Percentiles rank a stretch among this genome's conserved stretches.
Evolutionary conservation across 371 early-diverging fungal genomes (phyloP).

Genomic region (Mucor indicus): DNA sequence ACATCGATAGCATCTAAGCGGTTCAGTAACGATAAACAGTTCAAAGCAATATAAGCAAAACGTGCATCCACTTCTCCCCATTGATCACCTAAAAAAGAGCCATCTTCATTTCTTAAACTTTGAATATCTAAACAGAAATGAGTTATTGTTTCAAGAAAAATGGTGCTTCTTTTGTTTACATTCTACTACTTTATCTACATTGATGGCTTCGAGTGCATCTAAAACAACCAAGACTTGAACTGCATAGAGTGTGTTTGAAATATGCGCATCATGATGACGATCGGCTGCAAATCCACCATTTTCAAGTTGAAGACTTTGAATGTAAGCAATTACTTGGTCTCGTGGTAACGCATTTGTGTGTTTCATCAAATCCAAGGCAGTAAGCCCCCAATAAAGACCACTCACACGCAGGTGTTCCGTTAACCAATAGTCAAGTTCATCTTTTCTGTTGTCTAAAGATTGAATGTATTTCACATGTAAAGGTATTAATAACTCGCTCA

Average conservation of each 20-base stretch:
- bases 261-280: constrained; percentile 86
- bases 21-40: constrained; percentile 72
- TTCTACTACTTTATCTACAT: constrained; percentile 62
- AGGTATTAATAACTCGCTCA: constrained; percentile 24
- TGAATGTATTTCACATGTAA: constrained; percentile 82
- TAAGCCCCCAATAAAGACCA: constrained; percentile 94
- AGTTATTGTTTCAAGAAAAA: no score
- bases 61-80: constrained; percentile 97
- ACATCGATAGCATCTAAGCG: constrained; percentile 71
- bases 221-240: constrained; percentile 88
- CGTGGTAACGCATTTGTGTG: constrained; percentile 67
- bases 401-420: constrained; percentile 90
- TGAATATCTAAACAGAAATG: constrained; percentile 40
- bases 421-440: constrained; percentile 91
- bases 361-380: constrained; percentile 76
- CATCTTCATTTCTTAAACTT: constrained; percentile 63
- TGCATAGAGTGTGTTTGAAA: constrained; percentile 92
- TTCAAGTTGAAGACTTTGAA: constrained; percentile 75
- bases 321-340: constrained; percentile 73
- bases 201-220: constrained; percentile 75
- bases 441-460: constrained; percentile 72
- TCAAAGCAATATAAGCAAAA: constrained; percentile 87
- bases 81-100: constrained; percentile 89
- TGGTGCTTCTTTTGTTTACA: constrained; percentile 66
- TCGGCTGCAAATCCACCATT: constrained; percentile 94